Evolutionary conservation across 495 filamentous ascomycete genomes (phyloP).

Genomic region (Antarctomyces pellizariae): DNA sequence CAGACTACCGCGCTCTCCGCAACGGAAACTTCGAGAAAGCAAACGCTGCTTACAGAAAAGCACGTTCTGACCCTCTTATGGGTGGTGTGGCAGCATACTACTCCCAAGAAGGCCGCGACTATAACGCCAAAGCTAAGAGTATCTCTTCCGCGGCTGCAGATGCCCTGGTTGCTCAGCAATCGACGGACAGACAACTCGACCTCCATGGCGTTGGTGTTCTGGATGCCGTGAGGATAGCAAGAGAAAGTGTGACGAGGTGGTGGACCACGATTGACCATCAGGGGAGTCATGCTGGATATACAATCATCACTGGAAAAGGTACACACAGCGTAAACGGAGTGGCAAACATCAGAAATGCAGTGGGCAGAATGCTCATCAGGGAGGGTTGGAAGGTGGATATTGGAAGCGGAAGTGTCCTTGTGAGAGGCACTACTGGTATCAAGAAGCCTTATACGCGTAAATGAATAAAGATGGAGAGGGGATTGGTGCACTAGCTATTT

Average conservation of each 20-base stretch:
- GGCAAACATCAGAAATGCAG: conserved; percentile 55
- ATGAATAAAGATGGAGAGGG: no score
- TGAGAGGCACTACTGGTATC: no score
- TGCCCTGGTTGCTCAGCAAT: conserved; percentile 27
- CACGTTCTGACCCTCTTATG: conserved; percentile 40
- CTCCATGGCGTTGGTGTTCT: conserved; percentile 66
- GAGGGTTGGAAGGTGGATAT: conserved; percentile 71
- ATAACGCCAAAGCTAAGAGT: conserved; percentile 20
- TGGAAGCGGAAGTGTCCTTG: conserved; percentile 35
- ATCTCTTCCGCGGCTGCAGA: conserved; percentile 28
- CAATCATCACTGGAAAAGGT: conserved; percentile 63
- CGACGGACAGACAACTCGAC: conserved; percentile 24
- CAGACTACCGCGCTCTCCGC: conserved; percentile 4
- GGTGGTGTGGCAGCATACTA: conserved; percentile 46
- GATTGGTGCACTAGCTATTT: no score
- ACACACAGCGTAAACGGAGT: conserved; percentile 56
- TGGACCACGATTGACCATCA: conserved; percentile 38
- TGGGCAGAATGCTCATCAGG: conserved; percentile 44
- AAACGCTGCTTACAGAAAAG: conserved; percentile 31
- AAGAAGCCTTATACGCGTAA: no score
- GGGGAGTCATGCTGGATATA: conserved; percentile 31
- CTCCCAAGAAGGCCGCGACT: conserved; percentile 28
- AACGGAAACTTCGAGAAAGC: conserved; percentile 33
- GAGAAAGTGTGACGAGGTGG: conserved; percentile 43
- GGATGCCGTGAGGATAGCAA: conserved; percentile 55